Base-by-base conservation (phyloP, 768 basidiomycete genomes). In the Agrocybe pediades region DNA sequence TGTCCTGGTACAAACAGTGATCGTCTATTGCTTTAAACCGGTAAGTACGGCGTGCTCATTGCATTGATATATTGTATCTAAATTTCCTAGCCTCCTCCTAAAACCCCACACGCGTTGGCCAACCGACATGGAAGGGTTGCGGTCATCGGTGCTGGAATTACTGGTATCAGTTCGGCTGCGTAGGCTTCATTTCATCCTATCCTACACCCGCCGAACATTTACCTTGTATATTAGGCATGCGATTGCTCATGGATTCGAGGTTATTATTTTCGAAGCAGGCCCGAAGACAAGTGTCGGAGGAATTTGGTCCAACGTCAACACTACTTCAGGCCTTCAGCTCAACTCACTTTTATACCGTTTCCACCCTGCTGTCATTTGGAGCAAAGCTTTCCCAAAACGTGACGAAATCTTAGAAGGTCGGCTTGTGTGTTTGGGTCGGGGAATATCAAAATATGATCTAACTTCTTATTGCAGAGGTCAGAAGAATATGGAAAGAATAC, bases 281-380 rank as follows among this genome's bases (percentile, higher is more conserved):
- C 60, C 70, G 15, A 57, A 61, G 6, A 56, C 60, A 0, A 62
- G 56, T 15, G 49, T 74, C n/a, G 81, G 80, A 25, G 80, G 80
- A 0, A 78, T 82, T 25, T 82, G 81, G 81, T 67, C 77, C 0
- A 69, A 75, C 29, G 80, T 80, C 36, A 83, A 82, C 61, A 67
- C 63, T n/a, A 79, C 80, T 0, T 79, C 76, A 1, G 75, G 75
- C 6, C 68, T 82, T 0, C 81, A 82, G 59, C 68, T 82, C 40
- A 81, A 80, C 62, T 79, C 77, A 0, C 54, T 80, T 6, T 59
- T 80, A 0, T 82, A 82, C 57, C 79, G 80, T 41, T 82, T 80
- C 63, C 78, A 79, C 55, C 80, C 79, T 17, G 73, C 62, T 8
- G 67, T 72, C 0, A 58, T 75, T 17, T 82, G 81, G 80, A 65